Evolutionary conservation across 2,329 filamentous ascomycete species (phyloP).

Genomic region (Pseudocercospora ulei): DNA sequence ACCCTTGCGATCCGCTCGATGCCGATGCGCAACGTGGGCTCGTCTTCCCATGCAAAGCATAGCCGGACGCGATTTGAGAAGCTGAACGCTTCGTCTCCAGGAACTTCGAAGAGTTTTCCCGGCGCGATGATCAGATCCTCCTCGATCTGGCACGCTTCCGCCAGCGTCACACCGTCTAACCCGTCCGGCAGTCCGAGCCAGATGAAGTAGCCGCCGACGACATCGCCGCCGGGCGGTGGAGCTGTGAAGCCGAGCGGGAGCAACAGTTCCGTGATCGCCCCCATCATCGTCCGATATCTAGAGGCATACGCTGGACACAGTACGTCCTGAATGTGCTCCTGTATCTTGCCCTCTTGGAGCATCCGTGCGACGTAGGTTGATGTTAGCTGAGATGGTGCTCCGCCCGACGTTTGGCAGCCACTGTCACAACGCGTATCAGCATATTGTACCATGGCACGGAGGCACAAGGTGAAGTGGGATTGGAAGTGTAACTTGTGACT

Average conservation of each 20-base stretch:
- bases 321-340: slow-evolving; percentile 45
- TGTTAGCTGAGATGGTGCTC: slow-evolving; percentile 51
- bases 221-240: slow-evolving; percentile 37
- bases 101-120: slow-evolving; percentile 58
- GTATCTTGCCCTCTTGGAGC: slow-evolving; percentile 44
- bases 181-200: slow-evolving; percentile 58
- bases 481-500: slow-evolving; percentile 5
- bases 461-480: neutral
- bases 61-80: slow-evolving; percentile 55
- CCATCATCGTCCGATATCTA: slow-evolving; percentile 48
- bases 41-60: slow-evolving; percentile 64
- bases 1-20: slow-evolving; percentile 53
- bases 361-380: slow-evolving; percentile 50
- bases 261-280: slow-evolving; percentile 52
- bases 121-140: slow-evolving; percentile 59
- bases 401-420: slow-evolving; percentile 50
- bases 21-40: slow-evolving; percentile 57
- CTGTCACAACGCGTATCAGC: slow-evolving; percentile 16
- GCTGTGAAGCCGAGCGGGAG: slow-evolving; percentile 52
- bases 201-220: slow-evolving; percentile 76
- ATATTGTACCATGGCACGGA: neutral
- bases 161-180: slow-evolving; percentile 49
- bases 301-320: slow-evolving; percentile 49
- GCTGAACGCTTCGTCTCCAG: slow-evolving; percentile 40
- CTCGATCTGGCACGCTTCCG: slow-evolving; percentile 49